A percentile compares a stretch with the other conserved stretches of the same genome.
These are phyloP conservation scores for Torulaspora franciscae DNA, from an alignment of 805 yeast genomes.

Conservation along the genomic window DNA sequence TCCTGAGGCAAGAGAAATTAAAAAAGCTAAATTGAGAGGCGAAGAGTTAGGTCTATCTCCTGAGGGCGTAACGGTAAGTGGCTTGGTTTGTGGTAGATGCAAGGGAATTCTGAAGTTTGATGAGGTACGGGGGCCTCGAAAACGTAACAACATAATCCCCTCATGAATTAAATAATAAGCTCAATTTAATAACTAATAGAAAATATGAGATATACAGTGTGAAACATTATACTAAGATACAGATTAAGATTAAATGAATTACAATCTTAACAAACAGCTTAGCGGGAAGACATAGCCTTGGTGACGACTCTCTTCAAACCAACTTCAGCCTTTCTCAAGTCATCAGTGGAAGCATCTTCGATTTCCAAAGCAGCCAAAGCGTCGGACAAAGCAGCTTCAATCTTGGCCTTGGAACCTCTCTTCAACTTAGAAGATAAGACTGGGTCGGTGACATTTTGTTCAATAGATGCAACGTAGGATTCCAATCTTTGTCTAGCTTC, in stretches of 20 bases:
- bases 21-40: constrained; percentile 17
- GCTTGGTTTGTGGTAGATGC: constrained; percentile 20
- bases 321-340: constrained; percentile 98
- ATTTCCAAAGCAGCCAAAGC: constrained; percentile 97
- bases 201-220: constrained; percentile 16
- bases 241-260: constrained; percentile 16
- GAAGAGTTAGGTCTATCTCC: constrained; percentile 14
- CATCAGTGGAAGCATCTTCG: constrained; percentile 95
- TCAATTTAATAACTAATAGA: constrained; percentile 8
- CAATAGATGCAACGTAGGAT: constrained; percentile 94
- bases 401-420: constrained; percentile 95
- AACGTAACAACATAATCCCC: constrained; percentile 3
- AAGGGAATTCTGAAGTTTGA: constrained; percentile 17
- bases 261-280: constrained; percentile 37
- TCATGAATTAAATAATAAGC: constrained; percentile 7
- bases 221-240: constrained; percentile 22
- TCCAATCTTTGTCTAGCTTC: constrained; percentile 99
- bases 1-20: constrained; percentile 25
- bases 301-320: constrained; percentile 98
- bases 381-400: constrained; percentile 95
- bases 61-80: constrained; percentile 18
- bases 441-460: constrained; percentile 96
- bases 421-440: constrained; percentile 95
- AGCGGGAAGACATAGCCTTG: constrained; percentile 98
- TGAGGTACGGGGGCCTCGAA: constrained; percentile 19